phyloP scores from a whole-genome alignment of 2,329 filamentous ascomycete species.

The Pyrenochaeta sp. region DNA sequence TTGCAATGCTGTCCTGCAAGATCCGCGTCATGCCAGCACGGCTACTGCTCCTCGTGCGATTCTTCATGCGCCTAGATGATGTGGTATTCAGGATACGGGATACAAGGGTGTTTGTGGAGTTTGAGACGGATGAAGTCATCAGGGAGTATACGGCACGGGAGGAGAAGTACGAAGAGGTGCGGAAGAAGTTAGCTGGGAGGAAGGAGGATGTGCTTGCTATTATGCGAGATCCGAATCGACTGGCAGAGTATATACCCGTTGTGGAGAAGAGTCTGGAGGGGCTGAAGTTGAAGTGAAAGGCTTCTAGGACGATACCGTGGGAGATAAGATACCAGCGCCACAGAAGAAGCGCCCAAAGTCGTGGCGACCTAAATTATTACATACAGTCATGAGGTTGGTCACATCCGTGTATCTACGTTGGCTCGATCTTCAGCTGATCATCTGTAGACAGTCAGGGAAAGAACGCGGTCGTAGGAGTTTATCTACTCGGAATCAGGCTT shows the following conservation, averaged over 20 bases:
- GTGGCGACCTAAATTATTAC: neutral
- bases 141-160: constrained; percentile 92
- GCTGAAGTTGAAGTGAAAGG: constrained; percentile 48
- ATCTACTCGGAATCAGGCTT: neutral
- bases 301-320: neutral
- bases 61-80: constrained; percentile 93
- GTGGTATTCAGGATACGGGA: constrained; percentile 89
- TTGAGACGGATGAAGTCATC: constrained; percentile 78
- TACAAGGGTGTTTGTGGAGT: constrained; percentile 91
- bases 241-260: constrained; percentile 66
- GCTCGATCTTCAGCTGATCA: neutral
- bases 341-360: neutral
- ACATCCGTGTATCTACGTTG: no score
- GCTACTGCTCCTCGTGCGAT: constrained; percentile 81
- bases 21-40: constrained; percentile 90
- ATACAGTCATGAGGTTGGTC: neutral
- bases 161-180: constrained; percentile 78
- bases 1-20: constrained; percentile 89
- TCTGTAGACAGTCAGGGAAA: neutral
- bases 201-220: constrained; percentile 77
- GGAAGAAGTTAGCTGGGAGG: constrained; percentile 63
- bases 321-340: neutral
- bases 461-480: neutral
- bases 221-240: constrained; percentile 79
- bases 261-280: constrained; percentile 74